Base-by-base conservation (phyloP, 2,329 filamentous ascomycete species). In the Dothidotthia symphoricarpi region DNA sequence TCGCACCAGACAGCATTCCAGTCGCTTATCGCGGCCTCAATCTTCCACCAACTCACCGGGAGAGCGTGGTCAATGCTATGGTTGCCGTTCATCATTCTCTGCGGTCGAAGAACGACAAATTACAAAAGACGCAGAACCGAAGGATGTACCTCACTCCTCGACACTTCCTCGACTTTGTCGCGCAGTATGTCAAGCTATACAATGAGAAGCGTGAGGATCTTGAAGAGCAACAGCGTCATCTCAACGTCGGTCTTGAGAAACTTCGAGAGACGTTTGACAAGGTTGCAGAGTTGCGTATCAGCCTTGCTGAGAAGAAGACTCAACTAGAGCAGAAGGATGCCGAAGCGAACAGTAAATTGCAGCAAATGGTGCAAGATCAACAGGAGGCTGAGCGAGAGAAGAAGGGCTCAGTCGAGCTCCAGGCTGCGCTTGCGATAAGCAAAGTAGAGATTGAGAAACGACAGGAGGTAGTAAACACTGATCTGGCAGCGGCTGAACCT, bases 161-260 rank as follows among this genome's bases (percentile, higher is more conserved):
- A 30, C 93, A 99, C 68, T 99, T 95, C 74, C 74, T 99, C 34
- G 94, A 98, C 66, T 98, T 98, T 59, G 91, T 98, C 41, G 88
- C 89, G 26, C 93, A 99, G 63, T 99, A 96, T 64, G 90, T 96
- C 67, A 93, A 87, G 67, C 76, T 99, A 6, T 97, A 97, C 71
- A 95, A 90, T 47, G 93, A 98, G 69, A 98, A 99, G 75, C 86
- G 94, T 9, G 93, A 97, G 66, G 93, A 98, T 62, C 79, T 99
- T 1, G 93, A 99, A 68, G 93, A 99, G 65, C 93, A 99, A 67
- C 93, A 99, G 64, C 86, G 93, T 19, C 93, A 99, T 77, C 76
- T 99, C 47, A 98, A 98, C 59, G 90, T 97, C 39, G 94, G 93
- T 76, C 79, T 99, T 2, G 93, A 98, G 73, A 99, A 99, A 68